These are phyloP conservation scores for Trichoderma atrobrunneum DNA, from an alignment of 2,329 filamentous ascomycete species.

Conservation along the genomic window DNA sequence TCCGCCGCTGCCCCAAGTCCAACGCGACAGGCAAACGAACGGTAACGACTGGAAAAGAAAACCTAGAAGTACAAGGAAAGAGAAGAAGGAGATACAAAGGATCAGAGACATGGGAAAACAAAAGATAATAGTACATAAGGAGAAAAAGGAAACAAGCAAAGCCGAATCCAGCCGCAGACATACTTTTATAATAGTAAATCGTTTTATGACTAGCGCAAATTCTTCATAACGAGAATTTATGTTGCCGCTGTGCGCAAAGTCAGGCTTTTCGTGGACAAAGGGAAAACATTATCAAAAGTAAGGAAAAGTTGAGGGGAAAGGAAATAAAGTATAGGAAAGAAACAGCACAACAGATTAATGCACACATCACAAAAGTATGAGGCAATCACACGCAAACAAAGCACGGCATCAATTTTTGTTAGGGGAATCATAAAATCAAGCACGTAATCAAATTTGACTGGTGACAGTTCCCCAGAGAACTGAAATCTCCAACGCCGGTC, in stretches of 20 bases:
- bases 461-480: slow-evolving; percentile 37
- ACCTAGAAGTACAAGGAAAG: background rate
- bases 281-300: background rate
- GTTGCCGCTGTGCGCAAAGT: background rate
- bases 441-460: slow-evolving; percentile 33
- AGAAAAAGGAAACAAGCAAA: background rate
- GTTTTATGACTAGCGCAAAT: slow-evolving; percentile 1
- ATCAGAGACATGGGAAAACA: background rate
- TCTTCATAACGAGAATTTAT: background rate
- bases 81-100: background rate
- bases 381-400: slow-evolving; percentile 17
- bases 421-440: slow-evolving; percentile 19
- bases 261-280: background rate
- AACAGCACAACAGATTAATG: background rate
- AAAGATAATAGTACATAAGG: background rate
- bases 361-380: slow-evolving; percentile 10
- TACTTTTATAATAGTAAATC: background rate
- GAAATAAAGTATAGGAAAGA: background rate
- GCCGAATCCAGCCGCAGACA: background rate
- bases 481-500: slow-evolving; percentile 43
- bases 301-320: background rate
- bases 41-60: background rate
- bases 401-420: slow-evolving; percentile 16
- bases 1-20: background rate
- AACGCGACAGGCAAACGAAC: background rate